phyloP scores from a whole-genome alignment of 164 flowering plant species.

The Akebia trifoliata region DNA sequence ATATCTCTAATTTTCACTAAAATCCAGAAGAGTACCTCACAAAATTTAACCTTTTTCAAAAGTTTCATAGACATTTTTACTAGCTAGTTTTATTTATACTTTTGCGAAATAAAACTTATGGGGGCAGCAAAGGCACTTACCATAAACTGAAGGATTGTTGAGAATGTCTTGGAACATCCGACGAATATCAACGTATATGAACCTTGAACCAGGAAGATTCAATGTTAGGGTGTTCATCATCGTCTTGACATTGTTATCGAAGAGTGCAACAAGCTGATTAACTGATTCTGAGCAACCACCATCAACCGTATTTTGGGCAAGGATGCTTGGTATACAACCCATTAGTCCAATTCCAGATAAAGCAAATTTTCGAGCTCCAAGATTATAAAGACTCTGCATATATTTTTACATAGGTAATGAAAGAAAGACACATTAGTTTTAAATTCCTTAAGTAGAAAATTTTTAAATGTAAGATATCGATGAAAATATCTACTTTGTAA shows the following conservation, averaged over 20 bases:
- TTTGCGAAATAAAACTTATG: fast-evolving
- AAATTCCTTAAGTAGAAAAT: no score
- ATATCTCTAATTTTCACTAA: no score
- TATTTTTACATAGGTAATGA: no score
- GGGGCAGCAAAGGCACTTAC: constrained; percentile 21
- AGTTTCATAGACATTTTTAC: no score
- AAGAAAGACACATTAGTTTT: no score
- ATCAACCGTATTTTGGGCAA: constrained; percentile 43
- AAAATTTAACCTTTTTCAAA: no score
- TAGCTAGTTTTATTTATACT: no score
- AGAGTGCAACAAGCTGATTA: constrained; percentile 48
- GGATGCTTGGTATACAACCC: constrained; percentile 77
- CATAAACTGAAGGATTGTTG: constrained; percentile 41
- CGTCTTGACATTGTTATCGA: constrained; percentile 50
- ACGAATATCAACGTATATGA: constrained; percentile 44
- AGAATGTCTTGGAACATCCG: constrained; percentile 54
- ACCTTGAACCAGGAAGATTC: constrained; percentile 53
- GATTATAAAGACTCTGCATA: constrained; percentile 59
- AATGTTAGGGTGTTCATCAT: constrained; percentile 53
- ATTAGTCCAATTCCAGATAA: constrained; percentile 56
- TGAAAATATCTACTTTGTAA: no score
- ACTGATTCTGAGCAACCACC: constrained; percentile 55
- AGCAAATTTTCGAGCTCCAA: constrained; percentile 63
- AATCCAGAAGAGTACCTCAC: no score
- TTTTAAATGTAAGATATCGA: no score